A percentile compares a stretch with the other conserved stretches of the same genome.
Conservation (phyloP, 192 early-diverging fungal species). For the Neocallimastix lanati region DNA sequence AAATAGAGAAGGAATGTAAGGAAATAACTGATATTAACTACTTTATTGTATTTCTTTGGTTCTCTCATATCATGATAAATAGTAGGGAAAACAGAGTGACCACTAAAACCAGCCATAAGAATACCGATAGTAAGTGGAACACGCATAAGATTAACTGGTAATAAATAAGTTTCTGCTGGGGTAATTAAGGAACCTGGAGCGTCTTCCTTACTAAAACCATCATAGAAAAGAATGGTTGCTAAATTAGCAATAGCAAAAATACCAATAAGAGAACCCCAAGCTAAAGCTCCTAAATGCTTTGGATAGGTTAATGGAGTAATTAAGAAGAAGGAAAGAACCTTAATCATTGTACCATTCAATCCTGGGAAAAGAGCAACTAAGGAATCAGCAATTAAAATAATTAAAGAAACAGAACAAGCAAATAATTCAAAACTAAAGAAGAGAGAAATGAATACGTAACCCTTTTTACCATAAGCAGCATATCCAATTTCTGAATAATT, state of each 20-base stretch:
- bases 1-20: constrained; percentile 26
- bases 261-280: constrained; percentile 36
- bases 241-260: constrained; percentile 28
- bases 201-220: constrained; percentile 24
- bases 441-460: constrained; percentile 12
- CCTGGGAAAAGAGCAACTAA: constrained; percentile 12
- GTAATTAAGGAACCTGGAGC: constrained; percentile 35
- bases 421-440: constrained; percentile 27
- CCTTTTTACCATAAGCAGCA: constrained; percentile 19
- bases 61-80: constrained; percentile 46
- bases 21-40: constrained; percentile 36
- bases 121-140: constrained; percentile 31
- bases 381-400: constrained; percentile 22
- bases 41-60: constrained; percentile 19
- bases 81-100: constrained; percentile 47
- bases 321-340: constrained; percentile 20
- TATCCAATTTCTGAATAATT: constrained; percentile 21
- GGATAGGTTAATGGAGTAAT: constrained; percentile 32
- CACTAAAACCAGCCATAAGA: constrained; percentile 34
- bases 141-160: constrained; percentile 17
- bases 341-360: constrained; percentile 13
- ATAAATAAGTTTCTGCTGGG: constrained; percentile 26
- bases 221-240: constrained; percentile 26
- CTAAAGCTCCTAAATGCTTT: constrained; percentile 20
- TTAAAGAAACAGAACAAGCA: constrained; percentile 17